Conservation (phyloP, 106 monocot genomes). For the Allium cepa region DNA sequence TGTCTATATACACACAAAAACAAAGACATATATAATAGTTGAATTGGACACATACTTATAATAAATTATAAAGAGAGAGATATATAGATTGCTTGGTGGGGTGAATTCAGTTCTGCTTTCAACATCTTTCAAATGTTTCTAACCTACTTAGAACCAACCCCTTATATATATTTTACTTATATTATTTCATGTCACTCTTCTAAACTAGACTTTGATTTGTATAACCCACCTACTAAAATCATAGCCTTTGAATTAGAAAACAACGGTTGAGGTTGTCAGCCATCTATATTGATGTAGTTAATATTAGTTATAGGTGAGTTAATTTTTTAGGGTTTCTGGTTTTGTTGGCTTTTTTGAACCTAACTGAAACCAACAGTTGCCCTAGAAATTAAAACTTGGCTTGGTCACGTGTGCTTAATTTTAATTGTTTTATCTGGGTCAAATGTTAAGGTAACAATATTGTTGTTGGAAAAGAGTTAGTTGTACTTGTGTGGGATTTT, state of each 20-base stretch:
- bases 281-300: background rate
- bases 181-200: constrained; percentile 2
- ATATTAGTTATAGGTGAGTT: background rate
- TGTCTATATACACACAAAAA: too few species aligned
- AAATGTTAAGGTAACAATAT: constrained; percentile 1
- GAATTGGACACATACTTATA: background rate
- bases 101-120: constrained; percentile 64
- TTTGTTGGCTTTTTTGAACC: constrained; percentile 18
- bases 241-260: background rate
- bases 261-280: background rate
- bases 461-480: background rate
- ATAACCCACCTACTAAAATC: constrained; percentile 4
- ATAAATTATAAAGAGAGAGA: constrained; percentile 23
- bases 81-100: constrained; percentile 51
- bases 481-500: constrained; percentile 5
- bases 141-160: constrained; percentile 79
- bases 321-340: constrained; percentile 15
- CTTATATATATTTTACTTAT: background rate
- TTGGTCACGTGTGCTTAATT: constrained; percentile 14
- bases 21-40: too few species aligned
- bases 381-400: constrained; percentile 10
- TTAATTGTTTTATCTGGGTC: constrained; percentile 13
- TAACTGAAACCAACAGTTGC: constrained; percentile 40
- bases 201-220: background rate
- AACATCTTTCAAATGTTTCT: constrained; percentile 60